Evolutionary conservation across 306 rosid genomes (phyloP).

Genomic region (Acacia crassicarpa): DNA sequence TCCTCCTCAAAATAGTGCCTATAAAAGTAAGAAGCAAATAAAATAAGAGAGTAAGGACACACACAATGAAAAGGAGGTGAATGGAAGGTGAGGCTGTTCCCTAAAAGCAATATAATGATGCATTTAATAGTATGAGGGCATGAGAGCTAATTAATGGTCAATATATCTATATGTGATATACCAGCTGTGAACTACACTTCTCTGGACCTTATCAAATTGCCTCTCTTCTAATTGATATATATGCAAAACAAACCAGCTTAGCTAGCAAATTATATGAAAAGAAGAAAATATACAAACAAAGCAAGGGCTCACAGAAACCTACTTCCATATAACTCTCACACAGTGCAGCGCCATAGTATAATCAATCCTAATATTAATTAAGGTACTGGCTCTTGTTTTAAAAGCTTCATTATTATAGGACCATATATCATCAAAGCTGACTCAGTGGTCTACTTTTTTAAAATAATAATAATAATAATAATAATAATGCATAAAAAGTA

Average conservation of each 20-base stretch:
- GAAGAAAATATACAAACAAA: not conserved
- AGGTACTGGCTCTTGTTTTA: not conserved
- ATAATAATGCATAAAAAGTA: not conserved
- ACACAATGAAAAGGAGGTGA: slow-evolving; percentile 15
- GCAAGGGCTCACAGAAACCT: not conserved
- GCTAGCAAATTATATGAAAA: not conserved
- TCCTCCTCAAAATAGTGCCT: not conserved
- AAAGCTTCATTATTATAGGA: not conserved
- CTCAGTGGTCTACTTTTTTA: not conserved
- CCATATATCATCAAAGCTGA: not conserved
- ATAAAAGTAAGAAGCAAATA: not conserved
- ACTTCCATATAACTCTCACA: not conserved
- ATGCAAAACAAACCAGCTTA: not conserved
- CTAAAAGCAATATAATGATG: slow-evolving; percentile 21
- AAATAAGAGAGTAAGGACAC: not conserved
- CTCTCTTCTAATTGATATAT: not conserved
- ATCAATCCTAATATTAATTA: not conserved
- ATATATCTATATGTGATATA: not conserved
- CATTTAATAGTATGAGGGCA: not conserved
- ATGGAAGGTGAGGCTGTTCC: slow-evolving; percentile 29
- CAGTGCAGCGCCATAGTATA: not conserved
- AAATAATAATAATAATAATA: not conserved
- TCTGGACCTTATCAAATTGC: not conserved
- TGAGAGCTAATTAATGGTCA: not conserved
- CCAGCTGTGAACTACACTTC: not conserved